These are phyloP conservation scores for Penicillium capsulatum DNA, from an alignment of 2,329 filamentous ascomycete genomes.

Conservation along the genomic window DNA sequence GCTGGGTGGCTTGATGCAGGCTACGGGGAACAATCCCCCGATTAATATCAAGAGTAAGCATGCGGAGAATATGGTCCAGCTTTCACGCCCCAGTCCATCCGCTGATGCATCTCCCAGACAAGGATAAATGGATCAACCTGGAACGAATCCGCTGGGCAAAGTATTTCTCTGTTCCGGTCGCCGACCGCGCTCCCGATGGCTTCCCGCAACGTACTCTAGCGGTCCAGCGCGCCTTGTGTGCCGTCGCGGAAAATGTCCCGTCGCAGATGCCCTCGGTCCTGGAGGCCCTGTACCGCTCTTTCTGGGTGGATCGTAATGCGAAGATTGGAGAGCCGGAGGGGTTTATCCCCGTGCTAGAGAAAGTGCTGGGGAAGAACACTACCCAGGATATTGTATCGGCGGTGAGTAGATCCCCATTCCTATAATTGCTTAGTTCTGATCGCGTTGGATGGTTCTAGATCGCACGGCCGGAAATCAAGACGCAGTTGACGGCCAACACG, in stretches of 20 bases:
- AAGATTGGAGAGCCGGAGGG: conserved; percentile 45
- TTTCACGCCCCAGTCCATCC: too few species aligned
- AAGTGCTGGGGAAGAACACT: conserved; percentile 45
- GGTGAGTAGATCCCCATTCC: conserved; percentile 26
- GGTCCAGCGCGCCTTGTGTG: conserved; percentile 51
- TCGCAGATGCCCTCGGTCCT: conserved; percentile 41
- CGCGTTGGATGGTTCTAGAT: conserved; percentile 7
- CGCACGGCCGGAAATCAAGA: conserved; percentile 44
- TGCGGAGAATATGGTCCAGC: too few species aligned
- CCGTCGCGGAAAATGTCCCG: conserved; percentile 44
- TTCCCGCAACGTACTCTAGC: conserved; percentile 54
- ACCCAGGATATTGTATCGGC: conserved; percentile 41
- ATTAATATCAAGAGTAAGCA: conserved; percentile 53
- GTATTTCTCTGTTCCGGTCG: conserved; percentile 53
- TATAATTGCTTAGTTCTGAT: conserved; percentile 3
- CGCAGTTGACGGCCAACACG: conserved; percentile 47
- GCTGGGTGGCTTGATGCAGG: conserved; percentile 57
- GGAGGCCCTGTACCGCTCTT: conserved; percentile 47
- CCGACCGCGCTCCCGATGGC: conserved; percentile 40
- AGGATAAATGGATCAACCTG: conserved; percentile 53
- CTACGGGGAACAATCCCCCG: conserved; percentile 52
- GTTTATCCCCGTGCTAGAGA: conserved; percentile 43
- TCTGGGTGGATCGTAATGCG: conserved; percentile 49
- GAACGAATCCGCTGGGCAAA: conserved; percentile 54
- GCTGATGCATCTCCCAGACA: too few species aligned